phyloP scores from a whole-genome alignment of 2,329 filamentous ascomycete species.

The Colletotrichum sp. region DNA sequence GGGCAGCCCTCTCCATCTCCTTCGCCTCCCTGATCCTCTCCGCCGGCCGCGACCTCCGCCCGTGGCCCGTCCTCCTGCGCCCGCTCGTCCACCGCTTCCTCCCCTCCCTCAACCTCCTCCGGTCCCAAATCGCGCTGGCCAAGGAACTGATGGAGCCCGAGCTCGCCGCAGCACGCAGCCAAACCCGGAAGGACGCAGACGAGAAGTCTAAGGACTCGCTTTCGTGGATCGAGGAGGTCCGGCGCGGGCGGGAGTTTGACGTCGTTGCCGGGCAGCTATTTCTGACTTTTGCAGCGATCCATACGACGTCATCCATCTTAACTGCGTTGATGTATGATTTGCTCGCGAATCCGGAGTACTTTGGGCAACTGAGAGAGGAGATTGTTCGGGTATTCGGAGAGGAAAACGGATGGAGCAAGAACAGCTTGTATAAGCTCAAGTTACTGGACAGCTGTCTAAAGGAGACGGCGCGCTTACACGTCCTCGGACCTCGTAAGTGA shows the following conservation, averaged over 20 bases:
- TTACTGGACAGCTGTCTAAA: slow-evolving; percentile 47
- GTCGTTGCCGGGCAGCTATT: slow-evolving; percentile 74
- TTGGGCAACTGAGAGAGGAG: slow-evolving; percentile 46
- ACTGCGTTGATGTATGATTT: slow-evolving; percentile 44
- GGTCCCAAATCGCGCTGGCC: slow-evolving; percentile 37
- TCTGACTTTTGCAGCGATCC: slow-evolving; percentile 66
- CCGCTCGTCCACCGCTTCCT: slow-evolving; percentile 49
- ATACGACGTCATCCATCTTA: slow-evolving; percentile 42
- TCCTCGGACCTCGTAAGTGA: not conserved
- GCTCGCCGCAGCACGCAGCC: slow-evolving; percentile 21
- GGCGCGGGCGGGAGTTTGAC: slow-evolving; percentile 66
- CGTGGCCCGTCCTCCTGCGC: slow-evolving; percentile 42
- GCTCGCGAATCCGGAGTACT: slow-evolving; percentile 39
- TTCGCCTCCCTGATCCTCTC: slow-evolving; percentile 44
- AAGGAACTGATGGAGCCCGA: slow-evolving; percentile 38
- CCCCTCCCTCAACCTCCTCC: slow-evolving; percentile 39
- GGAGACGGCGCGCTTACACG: slow-evolving; percentile 35
- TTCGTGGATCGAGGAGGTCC: slow-evolving; percentile 44
- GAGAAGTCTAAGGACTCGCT: slow-evolving; percentile 40
- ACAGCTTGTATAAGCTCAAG: slow-evolving; percentile 39
- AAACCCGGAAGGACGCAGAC: slow-evolving; percentile 28
- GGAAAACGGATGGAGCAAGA: slow-evolving; percentile 37
- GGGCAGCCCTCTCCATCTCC: slow-evolving; percentile 48
- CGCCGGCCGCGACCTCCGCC: slow-evolving; percentile 40
- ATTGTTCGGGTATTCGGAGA: slow-evolving; percentile 37